Base-by-base conservation (phyloP, 352 stramenopile genomes). In the Globisporangium cederbergense region DNA sequence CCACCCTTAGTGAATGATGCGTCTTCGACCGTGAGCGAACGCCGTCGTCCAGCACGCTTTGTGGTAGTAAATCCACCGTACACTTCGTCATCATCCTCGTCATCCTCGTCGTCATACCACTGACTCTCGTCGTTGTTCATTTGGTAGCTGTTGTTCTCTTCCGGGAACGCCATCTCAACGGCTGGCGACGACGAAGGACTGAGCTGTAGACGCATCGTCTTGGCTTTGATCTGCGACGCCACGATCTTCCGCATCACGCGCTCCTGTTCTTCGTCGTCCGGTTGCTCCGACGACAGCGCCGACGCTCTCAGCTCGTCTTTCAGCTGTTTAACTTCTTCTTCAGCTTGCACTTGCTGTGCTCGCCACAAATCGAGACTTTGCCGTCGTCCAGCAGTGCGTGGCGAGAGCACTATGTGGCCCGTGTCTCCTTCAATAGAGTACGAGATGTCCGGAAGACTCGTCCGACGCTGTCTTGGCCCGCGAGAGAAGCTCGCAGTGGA, bases 231-330 rank as follows among this genome's bases (percentile, higher is more conserved):
- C 69, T 91, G 79, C 10, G 82, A 79, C 16, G 72, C 66, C 34
- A 93, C 73, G 34, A 92, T 75, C 47, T 81, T 81, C 46, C 89
- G 77, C 45, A 96, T 76, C 30, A 87, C 81, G 43, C 79, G 70
- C 64, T 92, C 78, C 68, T 91, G 82, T 34, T 91, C 75, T 38
- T 59, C 63, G 34, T 68, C 56, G 40, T 64, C 56, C 4, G 57
- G 51, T 38, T 84, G 71, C 53, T 74, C 64, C 1, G 70, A 52
- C 30, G 58, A 61, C 43, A 76, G 51, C 55, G 77, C 77, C n/a
- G 73, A 73, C 30, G 77, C 77, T 20, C 76, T 78, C 58, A 90
- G 75, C 68, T 86, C 75, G 53, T 88, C 76, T 42, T 76, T 76
- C 28, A 90, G 60, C 61, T 79, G 73, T 16, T 45, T 62, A 22